Evolutionary conservation across 129 eudicot species (phyloP).

Genomic region (Chrysanthemum makinoi): DNA sequence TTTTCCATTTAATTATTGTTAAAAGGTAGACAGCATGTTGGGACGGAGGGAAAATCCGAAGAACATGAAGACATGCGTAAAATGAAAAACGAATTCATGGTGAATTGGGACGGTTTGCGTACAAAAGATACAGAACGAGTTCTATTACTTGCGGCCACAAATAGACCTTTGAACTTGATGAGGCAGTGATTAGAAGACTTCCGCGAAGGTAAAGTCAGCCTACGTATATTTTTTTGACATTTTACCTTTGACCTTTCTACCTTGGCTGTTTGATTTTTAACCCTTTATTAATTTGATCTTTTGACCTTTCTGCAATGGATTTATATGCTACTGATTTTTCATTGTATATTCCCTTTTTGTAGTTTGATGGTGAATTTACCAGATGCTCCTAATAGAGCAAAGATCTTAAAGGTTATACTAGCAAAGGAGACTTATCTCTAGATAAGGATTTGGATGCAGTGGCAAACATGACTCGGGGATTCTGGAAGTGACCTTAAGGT

Average conservation of each 20-base stretch:
- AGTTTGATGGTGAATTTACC: conserved; percentile 97
- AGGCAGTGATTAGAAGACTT: conserved; percentile 89
- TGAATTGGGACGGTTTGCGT: conserved; percentile 93
- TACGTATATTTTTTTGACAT: not conserved
- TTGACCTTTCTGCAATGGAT: not conserved
- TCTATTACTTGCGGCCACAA: conserved; percentile 92
- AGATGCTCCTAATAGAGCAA: conserved; percentile 90
- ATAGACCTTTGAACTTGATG: conserved; percentile 96
- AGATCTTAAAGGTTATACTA: conserved; percentile 73
- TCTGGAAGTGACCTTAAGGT: conserved; percentile 99
- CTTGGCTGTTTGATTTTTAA: no score
- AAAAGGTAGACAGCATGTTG: conserved; percentile 94
- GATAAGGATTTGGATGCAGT: conserved; percentile 77
- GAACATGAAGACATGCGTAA: conserved; percentile 98
- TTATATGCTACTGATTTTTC: conserved; percentile 9
- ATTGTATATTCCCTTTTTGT: conserved; percentile 2
- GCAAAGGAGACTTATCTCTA: conserved; percentile 82
- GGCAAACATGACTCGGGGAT: conserved; percentile 94
- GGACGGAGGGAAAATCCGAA: conserved; percentile 87
- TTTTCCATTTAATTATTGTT: no score
- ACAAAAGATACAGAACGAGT: conserved; percentile 92
- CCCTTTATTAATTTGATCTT: no score
- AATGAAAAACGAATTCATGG: conserved; percentile 97
- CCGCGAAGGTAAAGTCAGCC: conserved; percentile 67
- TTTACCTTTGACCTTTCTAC: not conserved